These are phyloP conservation scores for Skeletonema costatum DNA, from an alignment of 108 stramenopile genomes.

Conservation along the genomic window DNA sequence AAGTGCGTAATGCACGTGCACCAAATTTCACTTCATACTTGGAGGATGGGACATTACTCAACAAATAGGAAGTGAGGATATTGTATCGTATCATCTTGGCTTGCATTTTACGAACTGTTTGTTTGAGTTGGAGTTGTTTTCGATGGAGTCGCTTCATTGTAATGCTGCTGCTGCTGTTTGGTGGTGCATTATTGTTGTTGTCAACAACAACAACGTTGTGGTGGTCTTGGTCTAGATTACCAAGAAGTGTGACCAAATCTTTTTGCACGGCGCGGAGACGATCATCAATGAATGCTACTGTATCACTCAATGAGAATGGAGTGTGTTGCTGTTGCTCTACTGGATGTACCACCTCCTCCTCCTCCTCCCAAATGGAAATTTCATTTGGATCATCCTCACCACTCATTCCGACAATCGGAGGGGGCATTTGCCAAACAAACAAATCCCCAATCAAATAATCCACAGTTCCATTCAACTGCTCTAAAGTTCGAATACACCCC, in stretches of 20 bases:
- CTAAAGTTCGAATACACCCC: slow-evolving; percentile 13
- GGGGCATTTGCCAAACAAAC: slow-evolving; percentile 28
- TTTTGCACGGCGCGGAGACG: slow-evolving; percentile 54
- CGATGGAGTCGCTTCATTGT: background rate
- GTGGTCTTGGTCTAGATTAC: slow-evolving; percentile 10
- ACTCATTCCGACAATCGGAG: slow-evolving; percentile 3
- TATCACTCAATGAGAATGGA: slow-evolving; percentile 40
- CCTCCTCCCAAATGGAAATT: slow-evolving; percentile 18
- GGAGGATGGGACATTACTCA: slow-evolving; percentile 22
- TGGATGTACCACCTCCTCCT: background rate
- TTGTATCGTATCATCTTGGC: slow-evolving; percentile 47
- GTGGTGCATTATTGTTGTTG: background rate
- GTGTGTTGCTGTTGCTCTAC: background rate
- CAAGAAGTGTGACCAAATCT: slow-evolving; percentile 45
- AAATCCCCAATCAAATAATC: slow-evolving; percentile 33
- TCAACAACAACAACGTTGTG: background rate
- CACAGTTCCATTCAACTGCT: slow-evolving; percentile 27
- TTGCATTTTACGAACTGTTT: slow-evolving; percentile 31
- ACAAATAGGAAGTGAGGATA: slow-evolving; percentile 38
- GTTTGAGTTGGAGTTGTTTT: slow-evolving; percentile 8
- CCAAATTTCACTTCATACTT: slow-evolving; percentile 53
- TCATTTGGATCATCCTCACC: slow-evolving; percentile 16
- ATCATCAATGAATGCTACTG: slow-evolving; percentile 53
- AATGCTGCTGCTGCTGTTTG: background rate
- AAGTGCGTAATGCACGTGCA: slow-evolving; percentile 32